Evolutionary conservation across 2,329 filamentous ascomycete species (phyloP).

Genomic region (Calonectria ilicicola): DNA sequence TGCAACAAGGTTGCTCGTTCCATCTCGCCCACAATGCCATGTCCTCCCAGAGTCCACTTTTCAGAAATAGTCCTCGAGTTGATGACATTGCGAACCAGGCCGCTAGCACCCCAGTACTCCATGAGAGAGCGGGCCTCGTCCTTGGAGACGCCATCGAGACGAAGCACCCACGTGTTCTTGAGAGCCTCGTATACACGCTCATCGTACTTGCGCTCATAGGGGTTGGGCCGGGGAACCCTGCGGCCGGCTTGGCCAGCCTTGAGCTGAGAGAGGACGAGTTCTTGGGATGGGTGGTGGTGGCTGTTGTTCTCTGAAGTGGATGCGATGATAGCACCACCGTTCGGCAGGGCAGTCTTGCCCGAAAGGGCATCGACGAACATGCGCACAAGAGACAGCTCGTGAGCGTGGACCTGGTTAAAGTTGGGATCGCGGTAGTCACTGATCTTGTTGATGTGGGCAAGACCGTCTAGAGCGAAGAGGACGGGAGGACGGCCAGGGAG

Average conservation of each 20-base stretch:
- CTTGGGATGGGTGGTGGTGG: slow-evolving; percentile 73
- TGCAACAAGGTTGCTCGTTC: slow-evolving; percentile 73
- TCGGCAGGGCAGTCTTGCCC: slow-evolving; percentile 67
- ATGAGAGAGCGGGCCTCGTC: slow-evolving; percentile 82
- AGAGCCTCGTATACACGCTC: slow-evolving; percentile 66
- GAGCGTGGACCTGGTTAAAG: slow-evolving; percentile 83
- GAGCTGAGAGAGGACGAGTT: slow-evolving; percentile 73
- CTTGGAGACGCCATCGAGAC: slow-evolving; percentile 77
- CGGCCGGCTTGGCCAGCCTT: slow-evolving; percentile 55
- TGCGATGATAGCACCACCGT: slow-evolving; percentile 84
- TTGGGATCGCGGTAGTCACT: slow-evolving; percentile 81
- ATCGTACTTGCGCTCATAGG: slow-evolving; percentile 69
- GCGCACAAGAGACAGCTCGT: slow-evolving; percentile 82
- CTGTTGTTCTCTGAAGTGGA: slow-evolving; percentile 80
- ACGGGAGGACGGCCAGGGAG: slow-evolving; percentile 67
- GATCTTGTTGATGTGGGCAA: slow-evolving; percentile 83
- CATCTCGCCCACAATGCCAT: slow-evolving; percentile 87
- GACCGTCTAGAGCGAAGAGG: slow-evolving; percentile 81
- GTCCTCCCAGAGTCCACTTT: slow-evolving; percentile 86
- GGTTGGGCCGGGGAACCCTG: slow-evolving; percentile 59
- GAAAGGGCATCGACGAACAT: slow-evolving; percentile 81
- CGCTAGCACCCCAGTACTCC: slow-evolving; percentile 94
- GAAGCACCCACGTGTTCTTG: slow-evolving; percentile 62
- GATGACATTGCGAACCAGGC: slow-evolving; percentile 77
- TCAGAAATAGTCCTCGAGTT: slow-evolving; percentile 79